Base-by-base conservation (phyloP, 1,139 yeast species). In the Blastobotrys illinoisensis region DNA sequence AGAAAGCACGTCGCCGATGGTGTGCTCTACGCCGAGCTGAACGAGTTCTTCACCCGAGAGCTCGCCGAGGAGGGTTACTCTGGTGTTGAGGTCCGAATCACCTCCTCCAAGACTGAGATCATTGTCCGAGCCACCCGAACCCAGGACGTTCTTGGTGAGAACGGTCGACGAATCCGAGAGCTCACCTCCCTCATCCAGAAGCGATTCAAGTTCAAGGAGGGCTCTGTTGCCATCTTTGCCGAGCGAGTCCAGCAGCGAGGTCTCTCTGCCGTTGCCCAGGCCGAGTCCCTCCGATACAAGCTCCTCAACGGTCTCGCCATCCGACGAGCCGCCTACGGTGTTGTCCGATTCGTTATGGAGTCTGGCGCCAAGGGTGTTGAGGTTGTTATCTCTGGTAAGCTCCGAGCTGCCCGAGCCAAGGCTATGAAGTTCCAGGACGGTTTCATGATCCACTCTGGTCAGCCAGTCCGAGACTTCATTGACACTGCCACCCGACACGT, bases 351-450 rank as follows among this genome's bases (percentile, higher is more conserved):
- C 85, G 97, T 95, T 74, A 95, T 93, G 97, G 98, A 91, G 79
- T 90, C 98, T 67, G 99, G 99, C 80, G 99, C 99, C 76, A 95
- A 95, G 88, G 99, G 99, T 90, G 97, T 95, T 74, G 98, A 93
- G 82, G 98, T 91, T 77, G 97, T 93, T 71, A 88, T 91, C 75
- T 89, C 97, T 69, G 99, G 99, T 86, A 93, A 93, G 83, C 87
- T 95, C 79, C 89, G 97, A 85, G 99, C 97, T 80, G 99, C 99
- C 73, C 91, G 99, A 85, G 99, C 99, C 74, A 93, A 93, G 88
- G 87, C 98, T 73, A 95, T 93, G 95, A 93, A 93, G 83, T 93
- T 93, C 86, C 86, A 95, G 76, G 98, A 93, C 77, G 99, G 99
- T 84, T 93, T 93, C 96, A 89, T 93, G 95, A 95, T 93, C 84